Percentiles rank a stretch among this genome's conserved stretches.
phyloP scores from a whole-genome alignment of 805 yeast genomes.

The Teunomyces funiuensis region DNA sequence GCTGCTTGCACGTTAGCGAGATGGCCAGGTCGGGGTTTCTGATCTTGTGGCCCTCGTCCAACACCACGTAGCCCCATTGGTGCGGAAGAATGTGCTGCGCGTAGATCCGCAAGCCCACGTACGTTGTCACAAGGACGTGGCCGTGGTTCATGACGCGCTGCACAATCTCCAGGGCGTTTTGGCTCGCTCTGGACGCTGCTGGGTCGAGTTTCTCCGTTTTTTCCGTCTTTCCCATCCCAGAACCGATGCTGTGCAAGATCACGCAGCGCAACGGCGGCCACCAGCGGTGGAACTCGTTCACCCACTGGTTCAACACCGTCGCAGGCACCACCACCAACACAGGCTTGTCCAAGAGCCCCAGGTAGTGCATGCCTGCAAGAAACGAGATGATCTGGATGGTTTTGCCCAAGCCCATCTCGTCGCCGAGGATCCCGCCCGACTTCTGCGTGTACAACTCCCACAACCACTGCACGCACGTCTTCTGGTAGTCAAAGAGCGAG shows the following conservation, averaged over 20 bases:
- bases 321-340: conserved; percentile 92
- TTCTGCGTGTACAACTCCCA: conserved; percentile 89
- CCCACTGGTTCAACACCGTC: conserved; percentile 95
- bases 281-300: conserved; percentile 94
- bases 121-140: conserved; percentile 86
- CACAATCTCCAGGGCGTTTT: conserved; percentile 48
- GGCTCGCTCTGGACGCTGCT: conserved; percentile 17
- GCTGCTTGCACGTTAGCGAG: conserved; percentile 78
- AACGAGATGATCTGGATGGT: conserved; percentile 92
- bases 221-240: conserved; percentile 62
- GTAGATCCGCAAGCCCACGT: conserved; percentile 78
- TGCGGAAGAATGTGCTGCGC: conserved; percentile 59
- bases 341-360: conserved; percentile 72
- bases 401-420: conserved; percentile 97
- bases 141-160: conserved; percentile 65
- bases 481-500: conserved; percentile 86
- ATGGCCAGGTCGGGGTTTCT: conserved; percentile 91
- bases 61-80: conserved; percentile 85
- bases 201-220: conserved; percentile 49
- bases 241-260: conserved; percentile 87
- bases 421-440: conserved; percentile 95
- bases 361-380: conserved; percentile 85
- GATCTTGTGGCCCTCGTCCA: conserved; percentile 97
- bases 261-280: conserved; percentile 93
- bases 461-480: conserved; percentile 96